Percentiles rank a stretch among this genome's conserved stretches.
Conservation (phyloP, 192 early-diverging fungal genomes). For the Kickxella alabastrina region DNA sequence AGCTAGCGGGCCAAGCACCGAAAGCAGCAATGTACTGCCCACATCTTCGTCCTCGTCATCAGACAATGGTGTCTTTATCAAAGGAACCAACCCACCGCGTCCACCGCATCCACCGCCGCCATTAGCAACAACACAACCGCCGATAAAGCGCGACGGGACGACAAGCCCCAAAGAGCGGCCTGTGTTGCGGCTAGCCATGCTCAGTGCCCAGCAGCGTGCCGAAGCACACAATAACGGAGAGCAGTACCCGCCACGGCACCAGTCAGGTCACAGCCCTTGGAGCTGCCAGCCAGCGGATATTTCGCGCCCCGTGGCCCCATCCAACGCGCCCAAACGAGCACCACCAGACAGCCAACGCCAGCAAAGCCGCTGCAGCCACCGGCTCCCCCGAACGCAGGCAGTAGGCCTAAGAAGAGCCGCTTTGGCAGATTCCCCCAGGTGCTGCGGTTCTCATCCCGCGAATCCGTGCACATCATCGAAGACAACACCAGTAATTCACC, state of each 20-base stretch:
- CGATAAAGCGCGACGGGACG: too few species aligned
- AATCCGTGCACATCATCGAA: constrained; percentile 39
- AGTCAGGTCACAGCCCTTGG: constrained; percentile 7
- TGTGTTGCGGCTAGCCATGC: constrained; percentile 37
- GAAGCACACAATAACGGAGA: constrained; percentile 1
- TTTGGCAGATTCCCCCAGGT: constrained; percentile 4
- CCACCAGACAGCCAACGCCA: not conserved
- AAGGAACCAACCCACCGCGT: too few species aligned
- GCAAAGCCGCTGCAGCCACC: not conserved
- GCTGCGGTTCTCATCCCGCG: constrained; percentile 36
- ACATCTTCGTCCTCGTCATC: too few species aligned
- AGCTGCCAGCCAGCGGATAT: constrained; percentile 38
- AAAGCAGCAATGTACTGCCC: too few species aligned
- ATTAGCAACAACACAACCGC: too few species aligned
- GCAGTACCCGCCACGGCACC: constrained; percentile 35
- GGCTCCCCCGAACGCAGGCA: not conserved
- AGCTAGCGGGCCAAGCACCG: too few species aligned
- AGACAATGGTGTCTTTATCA: too few species aligned
- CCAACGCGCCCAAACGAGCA: constrained; percentile 9
- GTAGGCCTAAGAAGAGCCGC: not conserved
- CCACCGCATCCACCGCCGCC: too few species aligned
- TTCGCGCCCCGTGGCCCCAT: constrained; percentile 35
- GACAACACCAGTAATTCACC: not conserved
- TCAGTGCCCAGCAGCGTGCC: constrained; percentile 18
- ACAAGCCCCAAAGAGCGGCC: constrained; percentile 7